Base-by-base conservation (phyloP, 139 green algal species). In the Chlamydomonas sphaeroides region DNA sequence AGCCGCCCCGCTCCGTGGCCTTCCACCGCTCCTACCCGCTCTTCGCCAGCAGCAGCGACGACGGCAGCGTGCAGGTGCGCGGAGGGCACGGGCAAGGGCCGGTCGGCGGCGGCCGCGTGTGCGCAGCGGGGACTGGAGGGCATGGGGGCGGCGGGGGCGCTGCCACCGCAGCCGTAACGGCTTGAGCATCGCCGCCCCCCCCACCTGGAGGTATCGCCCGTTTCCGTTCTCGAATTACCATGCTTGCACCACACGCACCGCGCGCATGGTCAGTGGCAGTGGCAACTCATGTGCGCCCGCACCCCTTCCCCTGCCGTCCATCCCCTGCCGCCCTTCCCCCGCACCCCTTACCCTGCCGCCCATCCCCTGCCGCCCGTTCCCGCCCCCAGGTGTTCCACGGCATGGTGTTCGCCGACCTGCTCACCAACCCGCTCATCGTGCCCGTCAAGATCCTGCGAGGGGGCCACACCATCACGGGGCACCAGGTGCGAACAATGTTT, bases 401-500 rank as follows among this genome's bases (percentile, higher is more conserved):
- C 56, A 98, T 96, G 90, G 96, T 99, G 5, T 99, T 98, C 85
- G 71, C 90, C 30, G 96, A 99, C 84, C 88, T 99, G 51, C 86
- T 98, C 85, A 97, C 94, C 45, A 99, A 99, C 87, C 95, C 97
- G 10, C 90, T 99, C 39, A 97, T 99, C 65, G 97, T 99, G 41
- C 97, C 97, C 3, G 90, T 98, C 61, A 94, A 95, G 74, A 89
- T 95, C 26, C 83, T 95, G 72, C 72, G 80, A 1, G 88, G 88
- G 10, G 53, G 72, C 15, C 90, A 94, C 59, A 86, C 77, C 26
- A 63, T 92, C 38, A n/a, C n/a, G n/a, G n/a, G n/a, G n/a, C n/a
- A n/a, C n/a, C n/a, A n/a, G n/a, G n/a, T n/a, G n/a, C n/a, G n/a
- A n/a, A n/a, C n/a, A n/a, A n/a, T n/a, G n/a, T n/a, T n/a, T n/a